Evolutionary conservation across 2,329 filamentous ascomycete species (phyloP).

Genomic region (Scortechinia acanthostroma): DNA sequence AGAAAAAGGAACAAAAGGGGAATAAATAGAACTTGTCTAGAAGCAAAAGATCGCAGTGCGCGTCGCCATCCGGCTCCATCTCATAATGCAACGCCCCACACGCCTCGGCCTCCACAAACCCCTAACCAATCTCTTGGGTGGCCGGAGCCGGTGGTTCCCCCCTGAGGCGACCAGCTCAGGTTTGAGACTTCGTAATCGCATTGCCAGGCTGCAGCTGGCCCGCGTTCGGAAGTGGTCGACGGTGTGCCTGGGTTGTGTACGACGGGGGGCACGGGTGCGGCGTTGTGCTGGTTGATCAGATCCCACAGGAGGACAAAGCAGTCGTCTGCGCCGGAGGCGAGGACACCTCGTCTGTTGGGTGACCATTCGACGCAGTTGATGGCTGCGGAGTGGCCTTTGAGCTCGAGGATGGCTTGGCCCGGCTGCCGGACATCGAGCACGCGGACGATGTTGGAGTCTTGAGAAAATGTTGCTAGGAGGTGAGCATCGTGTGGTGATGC

Average conservation of each 20-base stretch:
- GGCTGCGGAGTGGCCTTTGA: constrained; percentile 77
- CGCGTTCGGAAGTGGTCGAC: constrained; percentile 48
- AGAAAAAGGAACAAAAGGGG: background rate
- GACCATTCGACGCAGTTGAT: constrained; percentile 97
- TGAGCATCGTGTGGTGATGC: constrained; percentile 94
- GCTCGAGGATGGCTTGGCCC: constrained; percentile 85
- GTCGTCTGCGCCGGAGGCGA: constrained; percentile 89
- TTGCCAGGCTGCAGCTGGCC: constrained; percentile 71
- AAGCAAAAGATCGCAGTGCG: no score
- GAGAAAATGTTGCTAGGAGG: constrained; percentile 91
- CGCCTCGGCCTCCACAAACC: constrained; percentile 71
- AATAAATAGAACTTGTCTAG: no score
- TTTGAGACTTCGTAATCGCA: constrained; percentile 85
- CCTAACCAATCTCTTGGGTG: constrained; percentile 76
- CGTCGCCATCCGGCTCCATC: no score
- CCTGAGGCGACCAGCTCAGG: constrained; percentile 74
- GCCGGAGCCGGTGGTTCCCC: constrained; percentile 23
- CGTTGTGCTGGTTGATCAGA: constrained; percentile 52
- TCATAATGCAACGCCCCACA: constrained; percentile 62
- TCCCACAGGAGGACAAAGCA: constrained; percentile 91
- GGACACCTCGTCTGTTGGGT: constrained; percentile 73
- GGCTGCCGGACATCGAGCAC: constrained; percentile 95
- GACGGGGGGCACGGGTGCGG: background rate
- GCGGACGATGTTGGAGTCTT: constrained; percentile 84
- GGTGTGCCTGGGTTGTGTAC: constrained; percentile 15